Percentiles rank a stretch among this genome's conserved stretches.
phyloP scores from a whole-genome alignment of 176 grass and related monocot species.

The Neostapfia colusana region DNA sequence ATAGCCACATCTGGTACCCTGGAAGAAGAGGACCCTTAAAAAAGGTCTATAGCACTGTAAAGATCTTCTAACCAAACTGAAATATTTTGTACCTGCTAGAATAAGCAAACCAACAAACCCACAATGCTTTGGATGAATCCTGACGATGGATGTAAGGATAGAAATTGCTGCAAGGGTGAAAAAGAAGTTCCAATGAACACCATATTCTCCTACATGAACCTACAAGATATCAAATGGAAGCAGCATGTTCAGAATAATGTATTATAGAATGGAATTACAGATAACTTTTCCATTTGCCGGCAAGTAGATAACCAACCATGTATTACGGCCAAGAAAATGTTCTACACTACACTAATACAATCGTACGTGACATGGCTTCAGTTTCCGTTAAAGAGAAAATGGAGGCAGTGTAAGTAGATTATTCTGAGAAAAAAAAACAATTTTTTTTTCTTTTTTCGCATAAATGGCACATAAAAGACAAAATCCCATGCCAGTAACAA shows the following conservation, averaged over 20 bases:
- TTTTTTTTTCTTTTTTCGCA: background rate
- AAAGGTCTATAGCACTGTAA: constrained; percentile 10
- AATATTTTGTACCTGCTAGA: constrained; percentile 58
- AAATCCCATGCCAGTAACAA: constrained; percentile 15
- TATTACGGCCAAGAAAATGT: constrained; percentile 21
- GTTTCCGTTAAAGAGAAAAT: constrained; percentile 24
- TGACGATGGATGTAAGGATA: constrained; percentile 70
- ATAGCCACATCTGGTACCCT: constrained; percentile 77
- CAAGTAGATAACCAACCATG: background rate
- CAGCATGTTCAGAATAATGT: constrained; percentile 33
- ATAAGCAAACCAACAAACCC: constrained; percentile 74
- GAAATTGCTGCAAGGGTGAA: constrained; percentile 91
- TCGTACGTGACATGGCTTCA: background rate
- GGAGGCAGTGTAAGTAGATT: background rate
- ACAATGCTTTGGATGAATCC: constrained; percentile 74
- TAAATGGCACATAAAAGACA: background rate
- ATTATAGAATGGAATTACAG: constrained; percentile 27
- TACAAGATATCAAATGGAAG: constrained; percentile 43
- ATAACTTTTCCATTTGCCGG: background rate
- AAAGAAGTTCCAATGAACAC: constrained; percentile 99
- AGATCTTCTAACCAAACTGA: constrained; percentile 19
- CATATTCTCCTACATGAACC: constrained; percentile 96
- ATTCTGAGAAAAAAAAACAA: background rate
- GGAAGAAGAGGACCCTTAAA: constrained; percentile 22
- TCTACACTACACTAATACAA: constrained; percentile 1